Evolutionary conservation across 352 stramenopile genomes (phyloP).

Genomic region (Globisporangium viniferum): DNA sequence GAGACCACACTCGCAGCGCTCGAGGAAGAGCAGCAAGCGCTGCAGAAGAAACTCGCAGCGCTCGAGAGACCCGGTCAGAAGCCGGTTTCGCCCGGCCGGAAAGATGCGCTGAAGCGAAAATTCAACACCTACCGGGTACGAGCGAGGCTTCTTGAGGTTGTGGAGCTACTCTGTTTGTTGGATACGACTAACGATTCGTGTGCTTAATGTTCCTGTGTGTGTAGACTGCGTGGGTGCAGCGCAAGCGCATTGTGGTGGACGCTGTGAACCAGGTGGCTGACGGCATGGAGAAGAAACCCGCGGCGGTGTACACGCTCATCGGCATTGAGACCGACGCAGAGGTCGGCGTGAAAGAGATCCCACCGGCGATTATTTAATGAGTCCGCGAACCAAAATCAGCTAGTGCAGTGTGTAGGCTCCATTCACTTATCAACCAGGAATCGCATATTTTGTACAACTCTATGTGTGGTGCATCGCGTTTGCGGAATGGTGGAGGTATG

Average conservation of each 20-base stretch:
- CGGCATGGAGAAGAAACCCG: conserved; percentile 82
- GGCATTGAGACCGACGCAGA: conserved; percentile 72
- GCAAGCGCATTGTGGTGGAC: conserved; percentile 79
- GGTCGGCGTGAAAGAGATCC: conserved; percentile 62
- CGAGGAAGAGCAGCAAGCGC: conserved; percentile 31
- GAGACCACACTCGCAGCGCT: conserved; percentile 43
- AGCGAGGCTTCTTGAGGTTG: neutral
- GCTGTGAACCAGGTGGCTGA: conserved; percentile 76
- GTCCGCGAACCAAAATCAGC: neutral
- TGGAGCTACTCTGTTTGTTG: neutral
- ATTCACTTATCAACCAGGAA: neutral
- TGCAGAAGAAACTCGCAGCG: conserved; percentile 48
- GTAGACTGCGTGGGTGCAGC: conserved; percentile 65
- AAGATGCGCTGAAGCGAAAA: conserved; percentile 60
- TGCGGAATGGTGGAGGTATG: neutral
- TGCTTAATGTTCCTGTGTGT: neutral
- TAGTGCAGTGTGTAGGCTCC: neutral
- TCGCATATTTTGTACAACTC: no score
- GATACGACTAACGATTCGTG: neutral
- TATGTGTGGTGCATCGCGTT: neutral
- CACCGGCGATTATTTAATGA: conserved; percentile 57
- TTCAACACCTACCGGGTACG: conserved; percentile 64
- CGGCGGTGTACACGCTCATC: conserved; percentile 53
- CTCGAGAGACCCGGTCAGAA: conserved; percentile 38
- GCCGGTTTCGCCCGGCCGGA: conserved; percentile 54